phyloP scores from a whole-genome alignment of 352 stramenopile genomes.

The Phytophthora pluvialis region DNA sequence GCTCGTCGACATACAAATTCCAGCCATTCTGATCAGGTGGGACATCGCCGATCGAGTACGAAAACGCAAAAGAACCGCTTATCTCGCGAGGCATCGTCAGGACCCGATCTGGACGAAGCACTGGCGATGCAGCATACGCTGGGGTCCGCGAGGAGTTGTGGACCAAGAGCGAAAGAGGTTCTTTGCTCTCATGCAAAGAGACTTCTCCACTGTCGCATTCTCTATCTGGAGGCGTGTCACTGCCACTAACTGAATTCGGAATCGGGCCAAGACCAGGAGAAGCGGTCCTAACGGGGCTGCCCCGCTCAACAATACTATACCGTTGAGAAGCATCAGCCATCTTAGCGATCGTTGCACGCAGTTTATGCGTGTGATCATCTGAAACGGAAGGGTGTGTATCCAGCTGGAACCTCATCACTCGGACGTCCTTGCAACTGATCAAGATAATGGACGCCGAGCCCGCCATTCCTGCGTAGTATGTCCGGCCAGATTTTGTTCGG shows the following conservation, averaged over 20 bases:
- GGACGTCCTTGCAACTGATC: conserved; percentile 84
- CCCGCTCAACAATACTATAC: conserved; percentile 44
- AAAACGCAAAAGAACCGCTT: conserved; percentile 76
- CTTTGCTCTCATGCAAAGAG: conserved; percentile 19
- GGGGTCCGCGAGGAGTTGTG: conserved; percentile 25
- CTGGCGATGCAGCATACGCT: conserved; percentile 42
- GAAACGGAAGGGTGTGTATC: conserved; percentile 53
- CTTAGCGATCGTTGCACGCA: conserved; percentile 59
- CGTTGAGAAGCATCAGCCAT: conserved; percentile 67
- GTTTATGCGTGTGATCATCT: conserved; percentile 55
- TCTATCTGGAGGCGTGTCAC: conserved; percentile 16
- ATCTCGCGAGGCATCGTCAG: conserved; percentile 47
- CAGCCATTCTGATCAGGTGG: conserved; percentile 68
- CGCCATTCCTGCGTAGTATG: conserved; percentile 56
- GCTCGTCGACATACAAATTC: conserved; percentile 77
- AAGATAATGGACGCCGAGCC: conserved; percentile 54
- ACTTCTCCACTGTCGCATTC: conserved; percentile 15
- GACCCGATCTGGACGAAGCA: conserved; percentile 45
- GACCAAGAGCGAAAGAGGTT: conserved; percentile 13
- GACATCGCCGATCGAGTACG: conserved; percentile 53
- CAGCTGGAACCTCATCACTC: conserved; percentile 72
- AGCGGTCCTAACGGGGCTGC: conserved; percentile 11
- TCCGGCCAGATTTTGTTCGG: conserved; percentile 56
- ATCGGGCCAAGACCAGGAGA: conserved; percentile 30
- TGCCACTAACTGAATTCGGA: conserved; percentile 4